These are phyloP conservation scores for Chalciporus sp. DNA, from an alignment of 1,284 basidiomycete species.

Conservation along the genomic window DNA sequence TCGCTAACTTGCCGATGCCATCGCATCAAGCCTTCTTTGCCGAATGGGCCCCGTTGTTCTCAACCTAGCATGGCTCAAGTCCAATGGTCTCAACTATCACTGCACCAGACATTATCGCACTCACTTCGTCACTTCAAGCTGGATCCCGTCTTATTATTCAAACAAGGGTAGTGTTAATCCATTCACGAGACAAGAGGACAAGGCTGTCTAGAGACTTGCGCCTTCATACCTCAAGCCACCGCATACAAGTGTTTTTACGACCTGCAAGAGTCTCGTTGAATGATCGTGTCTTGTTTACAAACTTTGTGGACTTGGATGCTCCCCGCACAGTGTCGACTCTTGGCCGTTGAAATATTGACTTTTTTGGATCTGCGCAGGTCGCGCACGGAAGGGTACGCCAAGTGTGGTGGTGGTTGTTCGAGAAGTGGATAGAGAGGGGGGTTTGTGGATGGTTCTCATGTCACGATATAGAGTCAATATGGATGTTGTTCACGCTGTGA, in stretches of 20 bases:
- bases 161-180: not conserved
- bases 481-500: not conserved
- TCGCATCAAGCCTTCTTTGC: not conserved
- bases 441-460: not conserved
- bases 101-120: constrained; percentile 10
- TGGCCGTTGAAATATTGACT: not conserved
- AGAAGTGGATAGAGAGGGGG: not conserved
- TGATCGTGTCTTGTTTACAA: not conserved
- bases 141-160: constrained; percentile 1
- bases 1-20: constrained; percentile 13
- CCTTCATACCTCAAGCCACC: not conserved
- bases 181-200: constrained; percentile 4
- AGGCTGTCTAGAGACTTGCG: not conserved
- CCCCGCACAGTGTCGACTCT: not conserved
- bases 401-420: not conserved
- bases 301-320: not conserved
- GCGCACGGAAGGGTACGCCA: not conserved
- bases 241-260: not conserved
- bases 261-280: not conserved
- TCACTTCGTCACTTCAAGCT: constrained; percentile 1
- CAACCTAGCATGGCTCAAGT: constrained; percentile 1
- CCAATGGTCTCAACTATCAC: constrained; percentile 1
- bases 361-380: not conserved
- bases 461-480: not conserved
- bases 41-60: not conserved